Conservation (phyloP, 2,329 filamentous ascomycete species). For the Bipolaris zeicola region DNA sequence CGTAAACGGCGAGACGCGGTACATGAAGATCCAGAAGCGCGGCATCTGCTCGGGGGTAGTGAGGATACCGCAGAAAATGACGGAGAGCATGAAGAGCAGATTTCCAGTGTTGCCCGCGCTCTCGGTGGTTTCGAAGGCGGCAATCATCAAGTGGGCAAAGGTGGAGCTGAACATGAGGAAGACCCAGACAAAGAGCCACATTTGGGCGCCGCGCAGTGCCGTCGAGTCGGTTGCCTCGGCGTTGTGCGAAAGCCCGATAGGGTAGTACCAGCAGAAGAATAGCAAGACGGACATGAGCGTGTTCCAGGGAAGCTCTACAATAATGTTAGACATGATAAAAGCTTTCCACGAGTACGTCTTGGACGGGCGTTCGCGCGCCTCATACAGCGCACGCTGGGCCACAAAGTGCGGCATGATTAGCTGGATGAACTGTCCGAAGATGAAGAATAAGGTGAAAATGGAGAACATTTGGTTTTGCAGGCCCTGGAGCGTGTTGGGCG, state of each 20-base stretch:
- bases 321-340: conserved; percentile 70
- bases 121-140: not conserved
- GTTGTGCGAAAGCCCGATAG: conserved; percentile 28
- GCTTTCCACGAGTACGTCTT: conserved; percentile 74
- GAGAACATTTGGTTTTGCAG: conserved; percentile 51
- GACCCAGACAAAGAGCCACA: not conserved
- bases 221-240: conserved; percentile 24
- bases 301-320: conserved; percentile 71
- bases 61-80: conserved; percentile 66
- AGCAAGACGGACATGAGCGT: conserved; percentile 65
- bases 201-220: not conserved
- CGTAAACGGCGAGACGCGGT: conserved; percentile 78
- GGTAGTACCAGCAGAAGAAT: conserved; percentile 69
- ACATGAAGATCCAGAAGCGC: conserved; percentile 84
- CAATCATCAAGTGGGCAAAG: not conserved
- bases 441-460: conserved; percentile 54
- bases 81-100: conserved; percentile 41
- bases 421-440: conserved; percentile 43
- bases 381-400: conserved; percentile 52
- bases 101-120: not conserved
- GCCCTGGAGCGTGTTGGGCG: conserved; percentile 30
- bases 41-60: conserved; percentile 66
- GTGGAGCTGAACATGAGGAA: not conserved
- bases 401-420: conserved; percentile 52
- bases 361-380: conserved; percentile 63